Conservation (phyloP, 139 green algal genomes). For the Coccomyxa sp. region DNA sequence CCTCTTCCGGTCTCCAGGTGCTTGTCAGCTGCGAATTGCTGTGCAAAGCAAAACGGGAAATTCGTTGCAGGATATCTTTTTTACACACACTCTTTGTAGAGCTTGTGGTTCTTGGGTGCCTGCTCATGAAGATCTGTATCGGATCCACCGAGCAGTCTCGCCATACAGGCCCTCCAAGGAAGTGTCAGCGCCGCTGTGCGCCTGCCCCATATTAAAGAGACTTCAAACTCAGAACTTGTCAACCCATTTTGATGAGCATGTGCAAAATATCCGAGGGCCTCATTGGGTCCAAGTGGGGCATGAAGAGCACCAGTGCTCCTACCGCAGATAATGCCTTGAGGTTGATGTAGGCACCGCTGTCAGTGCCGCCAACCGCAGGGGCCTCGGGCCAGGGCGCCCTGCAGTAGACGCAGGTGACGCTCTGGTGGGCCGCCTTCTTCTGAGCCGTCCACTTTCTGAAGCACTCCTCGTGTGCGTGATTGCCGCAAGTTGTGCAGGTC, state of each 20-base stretch:
- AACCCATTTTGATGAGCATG: not conserved
- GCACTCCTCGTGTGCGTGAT: slow-evolving; percentile 19
- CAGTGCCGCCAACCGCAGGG: not conserved
- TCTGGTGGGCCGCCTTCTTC: not conserved
- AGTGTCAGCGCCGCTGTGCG: slow-evolving; percentile 4
- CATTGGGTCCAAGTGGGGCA: no score
- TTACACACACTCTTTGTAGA: no score
- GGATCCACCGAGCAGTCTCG: slow-evolving; percentile 15
- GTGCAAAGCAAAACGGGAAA: no score
- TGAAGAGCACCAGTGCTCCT: no score
- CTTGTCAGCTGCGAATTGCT: no score
- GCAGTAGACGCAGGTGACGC: slow-evolving; percentile 17
- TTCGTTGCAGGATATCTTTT: no score
- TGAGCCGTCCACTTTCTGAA: slow-evolving; percentile 12
- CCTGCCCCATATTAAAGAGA: not conserved
- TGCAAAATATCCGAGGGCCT: no score
- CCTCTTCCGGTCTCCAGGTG: no score
- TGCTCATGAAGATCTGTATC: no score
- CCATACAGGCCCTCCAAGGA: slow-evolving; percentile 11
- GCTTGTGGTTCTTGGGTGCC: no score
- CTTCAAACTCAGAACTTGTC: not conserved
- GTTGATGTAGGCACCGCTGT: not conserved
- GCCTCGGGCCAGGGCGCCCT: not conserved
- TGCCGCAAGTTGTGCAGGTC: slow-evolving; percentile 13
- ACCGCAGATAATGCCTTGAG: not conserved